Conservation (phyloP, 257 asterid species). For the Haberlea rhodopensis region DNA sequence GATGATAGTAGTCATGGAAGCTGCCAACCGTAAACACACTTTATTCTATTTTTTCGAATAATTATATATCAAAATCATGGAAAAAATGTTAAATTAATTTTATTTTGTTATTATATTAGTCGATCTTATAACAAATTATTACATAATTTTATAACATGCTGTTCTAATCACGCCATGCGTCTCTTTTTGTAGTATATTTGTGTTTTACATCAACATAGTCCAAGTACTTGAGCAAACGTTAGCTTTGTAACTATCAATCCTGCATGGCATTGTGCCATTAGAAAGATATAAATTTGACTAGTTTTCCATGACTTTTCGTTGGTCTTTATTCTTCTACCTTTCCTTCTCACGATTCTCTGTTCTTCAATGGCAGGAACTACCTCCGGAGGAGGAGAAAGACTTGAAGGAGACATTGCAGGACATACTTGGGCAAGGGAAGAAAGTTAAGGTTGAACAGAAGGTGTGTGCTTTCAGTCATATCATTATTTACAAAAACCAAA, state of each 20-base stretch:
- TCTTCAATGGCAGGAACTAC: constrained; percentile 53
- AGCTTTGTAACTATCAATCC: neutral
- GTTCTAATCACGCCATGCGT: neutral
- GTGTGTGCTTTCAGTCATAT: constrained; percentile 30
- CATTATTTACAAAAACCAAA: neutral
- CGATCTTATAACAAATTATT: no score
- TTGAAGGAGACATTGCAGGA: constrained; percentile 77
- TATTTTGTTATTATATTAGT: neutral
- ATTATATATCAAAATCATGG: no score
- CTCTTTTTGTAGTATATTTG: neutral
- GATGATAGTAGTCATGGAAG: no score
- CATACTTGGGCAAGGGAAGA: constrained; percentile 76
- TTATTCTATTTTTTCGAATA: no score
- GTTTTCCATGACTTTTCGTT: neutral
- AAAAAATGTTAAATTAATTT: no score
- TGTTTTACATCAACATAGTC: neutral
- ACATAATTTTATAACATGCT: no score
- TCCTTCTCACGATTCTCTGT: constrained; percentile 15
- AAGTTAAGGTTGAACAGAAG: constrained; percentile 70
- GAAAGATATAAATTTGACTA: no score
- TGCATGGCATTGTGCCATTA: neutral
- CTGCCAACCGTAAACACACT: no score
- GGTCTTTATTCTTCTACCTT: neutral
- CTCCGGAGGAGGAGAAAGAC: constrained; percentile 82
- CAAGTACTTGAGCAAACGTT: neutral